Percentiles rank a stretch among this genome's conserved stretches.
Conservation (phyloP, 2,329 filamentous ascomycete genomes). For the Trichoderma sp. region DNA sequence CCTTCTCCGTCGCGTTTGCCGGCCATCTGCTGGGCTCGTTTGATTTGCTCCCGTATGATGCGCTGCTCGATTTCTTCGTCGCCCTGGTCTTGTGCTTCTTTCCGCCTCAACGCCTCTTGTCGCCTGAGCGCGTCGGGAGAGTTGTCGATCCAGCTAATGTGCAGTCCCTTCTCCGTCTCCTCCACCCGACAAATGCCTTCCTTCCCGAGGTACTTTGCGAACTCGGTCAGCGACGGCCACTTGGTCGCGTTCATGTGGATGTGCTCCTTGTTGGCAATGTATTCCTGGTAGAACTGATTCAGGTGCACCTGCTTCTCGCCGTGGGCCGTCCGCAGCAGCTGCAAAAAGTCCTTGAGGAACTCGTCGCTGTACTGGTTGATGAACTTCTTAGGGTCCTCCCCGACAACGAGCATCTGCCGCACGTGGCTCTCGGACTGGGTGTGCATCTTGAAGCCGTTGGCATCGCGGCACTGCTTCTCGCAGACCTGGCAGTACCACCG, state of each 20-base stretch:
- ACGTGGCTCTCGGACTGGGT: constrained; percentile 83
- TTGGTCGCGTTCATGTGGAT: constrained; percentile 92
- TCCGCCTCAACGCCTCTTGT: constrained; percentile 77
- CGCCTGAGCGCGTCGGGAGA: constrained; percentile 80
- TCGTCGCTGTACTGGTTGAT: constrained; percentile 81
- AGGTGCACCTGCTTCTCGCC: constrained; percentile 87
- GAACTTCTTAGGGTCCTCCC: constrained; percentile 81
- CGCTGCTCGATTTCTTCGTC: constrained; percentile 88
- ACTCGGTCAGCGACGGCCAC: constrained; percentile 86
- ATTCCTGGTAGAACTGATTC: constrained; percentile 94
- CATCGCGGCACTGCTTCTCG: constrained; percentile 66
- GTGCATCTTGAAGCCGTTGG: constrained; percentile 92
- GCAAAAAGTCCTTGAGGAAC: constrained; percentile 79
- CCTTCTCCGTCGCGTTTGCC: constrained; percentile 46
- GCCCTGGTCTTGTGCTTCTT: constrained; percentile 84
- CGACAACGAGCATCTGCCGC: constrained; percentile 83
- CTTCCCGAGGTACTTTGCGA: constrained; percentile 80
- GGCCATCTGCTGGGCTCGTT: constrained; percentile 63
- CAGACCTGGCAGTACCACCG: constrained; percentile 92
- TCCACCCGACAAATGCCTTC: constrained; percentile 90
- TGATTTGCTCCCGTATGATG: constrained; percentile 81
- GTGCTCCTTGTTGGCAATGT: constrained; percentile 84
- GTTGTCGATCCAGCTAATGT: constrained; percentile 89
- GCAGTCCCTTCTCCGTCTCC: constrained; percentile 82
- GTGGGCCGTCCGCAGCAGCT: constrained; percentile 77